Evolutionary conservation across 345 rosid genomes (phyloP), one percentile per base, ranked within the genome.

Genomic region (Corymbia maculata): DNA sequence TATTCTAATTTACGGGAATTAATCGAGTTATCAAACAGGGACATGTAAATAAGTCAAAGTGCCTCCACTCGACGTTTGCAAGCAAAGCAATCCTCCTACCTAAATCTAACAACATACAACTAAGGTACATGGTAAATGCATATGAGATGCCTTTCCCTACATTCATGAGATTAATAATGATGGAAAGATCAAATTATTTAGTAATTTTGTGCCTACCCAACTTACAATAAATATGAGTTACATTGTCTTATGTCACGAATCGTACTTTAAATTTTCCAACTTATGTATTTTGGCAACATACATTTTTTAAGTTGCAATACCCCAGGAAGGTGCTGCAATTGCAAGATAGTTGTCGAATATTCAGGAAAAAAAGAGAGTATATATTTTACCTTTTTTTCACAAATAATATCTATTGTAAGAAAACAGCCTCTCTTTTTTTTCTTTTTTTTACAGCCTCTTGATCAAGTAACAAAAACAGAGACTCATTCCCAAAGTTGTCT

Each of bases 271-370:
- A 61, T 6, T 61, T 64, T 28, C 36, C n/a, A 28, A n/a, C 15
- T 64, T 64, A 12, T 61, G 36, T 13, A 15, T 12, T 64, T 15
- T 0, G 0, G 0, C 6, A 28, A 6, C n/a, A n/a, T 4, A 13
- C 6, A 17, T n/a, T 64, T 52, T 52, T n/a, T 59, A 64, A 64
- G 16, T 64, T 5, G 36, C 32, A 13, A 59, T 59, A 11, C 15
- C 66, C 42, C 42, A 4, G 42, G 42, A 36, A 36, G 42, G 42
- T 36, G 42, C 42, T 36, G 42, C 42, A 36, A 36, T 36, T 36
- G 42, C 42, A 36, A 36, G 42, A 36, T 36, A 36, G 42, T 36
- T 36, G 42, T 36, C 42, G 10, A 55, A 55, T 5, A 55, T 55
- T 55, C 61, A 55, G n/a, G n/a, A 9, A 55, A 12, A 22, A 26